phyloP scores from a whole-genome alignment of 805 yeast species.

The Yamadazyma olivae region DNA sequence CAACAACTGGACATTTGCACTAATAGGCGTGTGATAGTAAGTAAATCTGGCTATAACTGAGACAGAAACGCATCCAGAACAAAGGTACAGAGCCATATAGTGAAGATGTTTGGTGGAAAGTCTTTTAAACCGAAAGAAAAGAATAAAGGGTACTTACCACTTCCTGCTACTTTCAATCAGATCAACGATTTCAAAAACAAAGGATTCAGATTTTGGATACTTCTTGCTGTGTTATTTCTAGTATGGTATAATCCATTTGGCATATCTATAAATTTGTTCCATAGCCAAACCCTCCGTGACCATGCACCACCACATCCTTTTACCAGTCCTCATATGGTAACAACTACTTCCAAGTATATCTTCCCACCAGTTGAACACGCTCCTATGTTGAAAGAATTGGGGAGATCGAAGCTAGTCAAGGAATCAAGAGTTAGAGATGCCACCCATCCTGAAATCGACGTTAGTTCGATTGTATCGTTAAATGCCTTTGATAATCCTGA shows the following conservation, averaged over 20 bases:
- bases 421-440: conserved; percentile 47
- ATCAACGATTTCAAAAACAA: conserved; percentile 7
- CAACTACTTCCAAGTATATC: conserved; percentile 51
- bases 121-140: conserved; percentile 25
- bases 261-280: conserved; percentile 8
- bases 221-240: conserved; percentile 15
- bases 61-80: no score
- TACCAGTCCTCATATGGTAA: conserved; percentile 31
- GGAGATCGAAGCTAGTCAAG: conserved; percentile 49
- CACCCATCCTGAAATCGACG: conserved; percentile 35
- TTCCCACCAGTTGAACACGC: conserved; percentile 79
- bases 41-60: no score
- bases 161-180: conserved; percentile 26
- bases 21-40: no score
- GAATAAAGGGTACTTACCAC: conserved; percentile 21
- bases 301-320: conserved; percentile 34
- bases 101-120: background rate
- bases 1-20: no score
- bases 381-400: conserved; percentile 54
- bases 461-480: conserved; percentile 29
- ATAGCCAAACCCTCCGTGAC: conserved; percentile 1
- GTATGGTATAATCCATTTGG: conserved; percentile 21
- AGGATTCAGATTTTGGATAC: conserved; percentile 2
- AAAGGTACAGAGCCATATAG: no score
- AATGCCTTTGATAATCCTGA: conserved; percentile 44